Evolutionary conservation across 73 alveolate species (phyloP).

Genomic region (Paramecium sexaurelia): DNA sequence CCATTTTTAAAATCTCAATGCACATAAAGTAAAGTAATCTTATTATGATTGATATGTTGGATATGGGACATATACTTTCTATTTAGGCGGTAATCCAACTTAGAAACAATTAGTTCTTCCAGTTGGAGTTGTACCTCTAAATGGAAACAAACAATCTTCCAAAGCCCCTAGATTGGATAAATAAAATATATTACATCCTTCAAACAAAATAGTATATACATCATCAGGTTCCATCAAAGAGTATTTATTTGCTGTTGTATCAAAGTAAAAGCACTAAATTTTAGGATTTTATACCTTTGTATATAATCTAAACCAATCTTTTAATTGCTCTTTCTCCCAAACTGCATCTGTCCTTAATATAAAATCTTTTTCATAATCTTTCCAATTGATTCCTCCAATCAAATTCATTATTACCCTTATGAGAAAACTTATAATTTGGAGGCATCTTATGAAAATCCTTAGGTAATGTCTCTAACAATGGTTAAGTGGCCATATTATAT

Average conservation of each 20-base stretch:
- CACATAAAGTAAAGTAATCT: slow-evolving; percentile 67
- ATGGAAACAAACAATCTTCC: slow-evolving; percentile 65
- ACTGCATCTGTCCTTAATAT: slow-evolving; percentile 69
- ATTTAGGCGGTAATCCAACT: slow-evolving; percentile 65
- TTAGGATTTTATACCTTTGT: slow-evolving; percentile 24
- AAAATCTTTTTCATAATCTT: slow-evolving; percentile 62
- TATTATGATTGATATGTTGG: slow-evolving; percentile 59
- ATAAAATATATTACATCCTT: slow-evolving; percentile 64
- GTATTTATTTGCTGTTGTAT: slow-evolving; percentile 50
- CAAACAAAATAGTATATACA: slow-evolving; percentile 62
- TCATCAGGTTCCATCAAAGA: slow-evolving; percentile 69
- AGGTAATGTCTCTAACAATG: slow-evolving; percentile 9
- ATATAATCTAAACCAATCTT: slow-evolving; percentile 66
- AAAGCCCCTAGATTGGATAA: slow-evolving; percentile 64
- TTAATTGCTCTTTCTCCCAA: slow-evolving; percentile 65
- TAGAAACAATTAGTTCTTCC: slow-evolving; percentile 68
- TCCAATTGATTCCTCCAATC: slow-evolving; percentile 61
- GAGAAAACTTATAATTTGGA: slow-evolving; percentile 51
- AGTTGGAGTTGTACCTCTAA: slow-evolving; percentile 69
- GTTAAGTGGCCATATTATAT: not conserved
- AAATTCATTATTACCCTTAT: slow-evolving; percentile 12
- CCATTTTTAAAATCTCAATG: slow-evolving; percentile 67
- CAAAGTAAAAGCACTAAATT: slow-evolving; percentile 60
- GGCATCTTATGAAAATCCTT: slow-evolving; percentile 66
- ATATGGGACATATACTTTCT: slow-evolving; percentile 61